Evolutionary conservation across 768 basidiomycete species (phyloP), one percentile per base, ranked within the genome.

Genomic region (Suillus luteus): DNA sequence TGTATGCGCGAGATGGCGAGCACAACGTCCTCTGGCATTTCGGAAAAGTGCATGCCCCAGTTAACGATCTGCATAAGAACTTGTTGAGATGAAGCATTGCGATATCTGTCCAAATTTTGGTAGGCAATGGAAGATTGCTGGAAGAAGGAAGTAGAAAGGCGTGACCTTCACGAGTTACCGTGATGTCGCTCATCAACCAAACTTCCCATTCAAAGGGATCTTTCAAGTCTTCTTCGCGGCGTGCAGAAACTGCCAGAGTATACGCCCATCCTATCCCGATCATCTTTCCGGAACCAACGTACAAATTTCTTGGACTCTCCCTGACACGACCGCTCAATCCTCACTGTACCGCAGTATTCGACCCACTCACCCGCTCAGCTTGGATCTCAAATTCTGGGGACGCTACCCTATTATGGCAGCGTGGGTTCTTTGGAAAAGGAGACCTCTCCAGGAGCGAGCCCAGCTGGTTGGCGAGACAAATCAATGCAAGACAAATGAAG

Each of bases 401-500:
- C 72, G 86, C 87, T 51, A 81, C 81, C 66, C 77, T 89, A 5
- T 81, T 99, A 43, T 99, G 97, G 92, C 80, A 85, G 54, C 79
- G 91, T 64, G 97, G 97, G 0, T 98, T 99, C 79, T 99, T 99
- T 74, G 97, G 97, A 27, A 99, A 99, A 75, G 97, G 97, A 1
- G 91, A 92, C 72, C 80, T 99, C 60, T 96, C 93, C 46, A 78
- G 97, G 63, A 97, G 95, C 75, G 97, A 99, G 75, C 96, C 96
- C 9, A 93, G 87, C 62, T 99, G 97, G 97, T 80, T 89, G 64
- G 85, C 88, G 22, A 80, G 97, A 54, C 89, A 93, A 69, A 80
- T 90, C 64, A 93, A 92, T 71, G 81, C 77, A 1, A 76, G 71
- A 35, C 74, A 79, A 66, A 77, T 86, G 57, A 82, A 81, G 62